phyloP scores from a whole-genome alignment of 176 grass and related monocot species.

The Alopecurus myosuroides region DNA sequence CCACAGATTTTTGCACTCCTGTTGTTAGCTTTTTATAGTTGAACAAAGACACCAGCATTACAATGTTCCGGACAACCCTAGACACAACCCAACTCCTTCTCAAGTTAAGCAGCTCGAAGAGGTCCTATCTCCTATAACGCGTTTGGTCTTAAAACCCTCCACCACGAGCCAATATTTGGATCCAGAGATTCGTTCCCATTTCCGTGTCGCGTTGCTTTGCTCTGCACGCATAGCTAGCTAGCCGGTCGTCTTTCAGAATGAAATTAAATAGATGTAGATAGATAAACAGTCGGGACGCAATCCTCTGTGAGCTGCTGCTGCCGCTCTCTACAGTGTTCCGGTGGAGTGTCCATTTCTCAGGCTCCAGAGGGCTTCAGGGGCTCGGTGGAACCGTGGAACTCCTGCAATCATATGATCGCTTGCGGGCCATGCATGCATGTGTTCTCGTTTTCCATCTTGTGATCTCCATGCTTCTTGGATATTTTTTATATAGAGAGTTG shows the following conservation, averaged over 20 bases:
- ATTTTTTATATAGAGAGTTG: not conserved
- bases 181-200: not conserved
- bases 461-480: not conserved
- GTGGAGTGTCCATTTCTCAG: not conserved
- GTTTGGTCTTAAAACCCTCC: too few species aligned
- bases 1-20: too few species aligned
- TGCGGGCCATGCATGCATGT: not conserved
- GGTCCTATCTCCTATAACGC: too few species aligned
- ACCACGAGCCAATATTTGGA: not conserved
- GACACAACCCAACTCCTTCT: too few species aligned
- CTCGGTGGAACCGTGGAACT: not conserved
- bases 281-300: too few species aligned
- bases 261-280: too few species aligned
- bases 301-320: too few species aligned
- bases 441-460: not conserved
- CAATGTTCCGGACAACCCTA: too few species aligned
- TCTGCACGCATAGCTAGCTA: not conserved
- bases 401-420: not conserved
- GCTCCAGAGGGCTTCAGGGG: not conserved
- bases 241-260: too few species aligned
- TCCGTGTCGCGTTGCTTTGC: constrained; percentile 4
- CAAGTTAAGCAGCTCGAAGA: too few species aligned
- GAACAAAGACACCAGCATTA: too few species aligned
- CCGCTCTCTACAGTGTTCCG: not conserved
- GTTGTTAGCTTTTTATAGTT: too few species aligned